Conservation (phyloP, 116 monocot genomes). For the Papilionanthe hybrid region DNA sequence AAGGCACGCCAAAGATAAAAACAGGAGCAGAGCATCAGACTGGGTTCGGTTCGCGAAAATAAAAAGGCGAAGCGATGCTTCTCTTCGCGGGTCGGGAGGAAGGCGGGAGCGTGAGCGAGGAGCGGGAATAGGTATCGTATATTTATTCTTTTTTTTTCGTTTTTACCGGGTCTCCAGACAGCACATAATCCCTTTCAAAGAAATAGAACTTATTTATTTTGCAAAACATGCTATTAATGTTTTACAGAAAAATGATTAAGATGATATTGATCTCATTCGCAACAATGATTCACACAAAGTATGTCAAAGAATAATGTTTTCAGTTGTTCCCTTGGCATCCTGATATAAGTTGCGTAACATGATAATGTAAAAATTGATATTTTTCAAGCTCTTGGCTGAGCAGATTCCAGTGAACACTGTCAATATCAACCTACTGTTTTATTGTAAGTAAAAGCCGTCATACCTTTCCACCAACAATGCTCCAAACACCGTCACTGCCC, state of each 20-base stretch:
- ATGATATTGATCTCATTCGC: background rate
- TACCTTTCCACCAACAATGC: slow-evolving; percentile 84
- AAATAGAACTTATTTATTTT: background rate
- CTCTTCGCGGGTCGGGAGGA: too few species aligned
- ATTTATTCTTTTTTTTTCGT: too few species aligned
- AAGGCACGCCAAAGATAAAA: too few species aligned
- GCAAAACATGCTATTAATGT: background rate
- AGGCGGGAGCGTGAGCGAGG: too few species aligned
- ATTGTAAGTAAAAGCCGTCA: slow-evolving; percentile 9
- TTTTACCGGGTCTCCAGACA: too few species aligned
- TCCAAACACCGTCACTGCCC: slow-evolving; percentile 71
- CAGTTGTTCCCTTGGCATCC: background rate
- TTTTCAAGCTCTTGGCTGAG: background rate
- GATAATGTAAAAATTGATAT: background rate
- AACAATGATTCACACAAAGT: background rate
- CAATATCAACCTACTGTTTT: background rate
- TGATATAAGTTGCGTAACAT: background rate
- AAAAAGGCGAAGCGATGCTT: too few species aligned
- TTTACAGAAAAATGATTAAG: background rate
- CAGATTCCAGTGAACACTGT: background rate
- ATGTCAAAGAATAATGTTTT: background rate
- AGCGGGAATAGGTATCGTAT: too few species aligned
- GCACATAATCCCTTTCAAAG: background rate
- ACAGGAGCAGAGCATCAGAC: too few species aligned
- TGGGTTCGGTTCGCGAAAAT: too few species aligned